Base-by-base conservation (phyloP, 805 yeast genomes). In the Nakazawaea peltata region DNA sequence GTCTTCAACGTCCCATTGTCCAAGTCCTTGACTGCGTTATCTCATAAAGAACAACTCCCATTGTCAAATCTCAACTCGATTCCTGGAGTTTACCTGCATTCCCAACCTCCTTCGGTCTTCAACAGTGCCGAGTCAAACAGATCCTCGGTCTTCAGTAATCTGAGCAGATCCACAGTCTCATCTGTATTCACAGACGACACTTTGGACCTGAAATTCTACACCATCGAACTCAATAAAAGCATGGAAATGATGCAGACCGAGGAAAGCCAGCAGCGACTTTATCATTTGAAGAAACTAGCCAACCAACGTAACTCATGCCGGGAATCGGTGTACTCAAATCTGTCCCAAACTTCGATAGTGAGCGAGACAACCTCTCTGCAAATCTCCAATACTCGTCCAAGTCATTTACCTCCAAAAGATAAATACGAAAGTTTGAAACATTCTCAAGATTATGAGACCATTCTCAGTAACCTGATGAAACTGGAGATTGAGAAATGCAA, bases 1-100 rank as follows among this genome's bases (percentile, higher is more conserved):
- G 69, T 78, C 40, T 79, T 61, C 54, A 78, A 80, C 45, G 81
- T 80, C 14, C 87, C 87, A 3, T 54, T 74, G 34, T 66, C 81
- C 0, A 77, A 74, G 32, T 68, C 81, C 0, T 53, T 77, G 14
- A 60, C 53, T 5, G 53, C 65, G 10, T 43, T 62, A 13, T 43
- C 59, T n/a, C 55, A 56, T 14, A 54, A 55, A 32, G 65, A 67
- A 42, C 56, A 51, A 32, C 51, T 54, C 11, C 42, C 57, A 26
- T 50, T 34, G 39, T 17, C 39, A 37, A 28, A 36, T 36, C 5
- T 40, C 13, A 41, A 32, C 41, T 31, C 14, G 12, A 12, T 7
- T 8, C 14, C 28, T 25, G 28, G 15, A 12, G 13, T n/a, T 12
- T n/a, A 15, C 12, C 13, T n/a, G 4, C 28, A 41, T 4, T 41